Conservation (phyloP, 148 eudicot genomes). For the Euryodendron excelsum region DNA sequence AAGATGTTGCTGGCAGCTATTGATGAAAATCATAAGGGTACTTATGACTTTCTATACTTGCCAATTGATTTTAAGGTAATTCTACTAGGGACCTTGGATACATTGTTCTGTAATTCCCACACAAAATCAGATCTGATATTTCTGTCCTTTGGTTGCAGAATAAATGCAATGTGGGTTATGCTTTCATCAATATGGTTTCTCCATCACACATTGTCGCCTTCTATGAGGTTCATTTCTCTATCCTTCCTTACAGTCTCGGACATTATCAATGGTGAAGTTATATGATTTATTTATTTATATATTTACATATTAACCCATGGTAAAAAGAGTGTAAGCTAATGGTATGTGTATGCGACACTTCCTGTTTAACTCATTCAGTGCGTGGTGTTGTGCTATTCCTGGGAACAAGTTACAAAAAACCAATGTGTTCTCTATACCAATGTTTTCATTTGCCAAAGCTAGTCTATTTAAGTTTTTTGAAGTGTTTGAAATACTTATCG, state of each 20-base stretch:
- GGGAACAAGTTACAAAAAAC: too few relatives aligned
- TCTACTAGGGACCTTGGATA: not conserved
- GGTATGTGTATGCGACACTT: too few relatives aligned
- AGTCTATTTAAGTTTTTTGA: not conserved
- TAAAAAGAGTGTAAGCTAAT: not conserved
- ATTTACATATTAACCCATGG: not conserved
- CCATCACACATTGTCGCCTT: slow-evolving; percentile 52
- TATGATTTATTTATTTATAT: not conserved
- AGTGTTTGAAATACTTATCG: slow-evolving; percentile 13
- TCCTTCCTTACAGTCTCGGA: not conserved
- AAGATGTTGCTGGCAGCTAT: slow-evolving; percentile 57
- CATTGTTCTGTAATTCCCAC: not conserved
- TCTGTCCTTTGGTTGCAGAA: slow-evolving; percentile 31
- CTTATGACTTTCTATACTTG: slow-evolving; percentile 59
- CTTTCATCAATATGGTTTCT: slow-evolving; percentile 63
- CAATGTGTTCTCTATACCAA: too few relatives aligned
- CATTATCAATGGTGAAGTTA: not conserved
- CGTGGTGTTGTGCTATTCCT: too few relatives aligned
- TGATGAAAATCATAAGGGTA: slow-evolving; percentile 54
- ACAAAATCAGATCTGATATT: slow-evolving; percentile 1
- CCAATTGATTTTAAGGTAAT: slow-evolving; percentile 64
- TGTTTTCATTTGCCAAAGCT: too few relatives aligned
- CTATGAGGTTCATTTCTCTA: slow-evolving; percentile 37
- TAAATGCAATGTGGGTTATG: slow-evolving; percentile 67
- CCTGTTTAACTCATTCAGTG: too few relatives aligned